Conservation (phyloP, 2,329 filamentous ascomycete genomes). For the Penicillium sp. region DNA sequence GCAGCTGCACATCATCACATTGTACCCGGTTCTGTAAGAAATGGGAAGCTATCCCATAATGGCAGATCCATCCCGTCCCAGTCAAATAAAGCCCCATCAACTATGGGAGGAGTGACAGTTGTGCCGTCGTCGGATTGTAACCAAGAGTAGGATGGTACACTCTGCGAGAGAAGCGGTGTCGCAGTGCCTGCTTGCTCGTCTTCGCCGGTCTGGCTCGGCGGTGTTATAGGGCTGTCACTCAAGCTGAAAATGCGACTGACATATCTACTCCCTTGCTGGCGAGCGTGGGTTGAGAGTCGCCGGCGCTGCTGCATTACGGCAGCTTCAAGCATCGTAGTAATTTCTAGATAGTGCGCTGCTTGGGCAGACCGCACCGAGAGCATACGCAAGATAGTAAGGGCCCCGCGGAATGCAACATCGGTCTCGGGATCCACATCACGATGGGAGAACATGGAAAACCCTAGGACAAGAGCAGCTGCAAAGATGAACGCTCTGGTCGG, state of each 20-base stretch:
- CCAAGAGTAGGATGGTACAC: conserved; percentile 17
- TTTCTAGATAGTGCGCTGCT: conserved; percentile 56
- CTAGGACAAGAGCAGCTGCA: conserved; percentile 55
- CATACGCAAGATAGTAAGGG: conserved; percentile 49
- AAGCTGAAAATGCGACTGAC: conserved; percentile 39
- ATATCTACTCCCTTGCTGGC: conserved; percentile 32
- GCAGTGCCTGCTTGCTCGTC: conserved; percentile 1
- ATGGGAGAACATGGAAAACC: conserved; percentile 55
- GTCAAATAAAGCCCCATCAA: conserved; percentile 23
- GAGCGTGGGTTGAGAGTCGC: conserved; percentile 27
- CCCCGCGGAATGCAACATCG: conserved; percentile 47
- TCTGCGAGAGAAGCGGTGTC: conserved; percentile 7
- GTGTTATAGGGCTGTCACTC: conserved; percentile 15
- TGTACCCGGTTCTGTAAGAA: conserved; percentile 23
- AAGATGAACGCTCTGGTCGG: conserved; percentile 51
- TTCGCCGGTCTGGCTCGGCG: conserved; percentile 7
- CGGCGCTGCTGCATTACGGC: conserved; percentile 46
- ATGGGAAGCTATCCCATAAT: conserved; percentile 38
- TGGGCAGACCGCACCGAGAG: conserved; percentile 52
- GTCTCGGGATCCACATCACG: conserved; percentile 41
- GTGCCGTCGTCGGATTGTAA: conserved; percentile 12
- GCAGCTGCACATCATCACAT: conserved; percentile 10
- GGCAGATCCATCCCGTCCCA: conserved; percentile 37
- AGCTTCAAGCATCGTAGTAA: conserved; percentile 48
- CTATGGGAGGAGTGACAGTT: conserved; percentile 13